A percentile compares a stretch with the other conserved stretches of the same genome.
Conservation (phyloP, 768 basidiomycete species). For the Collybiopsis confluens region DNA sequence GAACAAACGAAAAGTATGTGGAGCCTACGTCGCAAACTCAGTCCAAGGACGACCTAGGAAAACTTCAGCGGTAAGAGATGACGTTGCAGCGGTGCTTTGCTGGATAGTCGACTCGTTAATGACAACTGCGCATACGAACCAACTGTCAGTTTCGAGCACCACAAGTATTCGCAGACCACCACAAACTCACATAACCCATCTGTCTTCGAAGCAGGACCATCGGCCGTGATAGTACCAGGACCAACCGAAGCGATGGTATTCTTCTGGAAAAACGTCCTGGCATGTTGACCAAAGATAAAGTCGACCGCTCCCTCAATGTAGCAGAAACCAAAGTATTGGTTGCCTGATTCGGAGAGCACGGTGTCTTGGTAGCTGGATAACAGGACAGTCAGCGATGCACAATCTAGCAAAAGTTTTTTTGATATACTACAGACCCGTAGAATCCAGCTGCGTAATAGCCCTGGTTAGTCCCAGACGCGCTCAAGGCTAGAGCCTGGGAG, state of each 20-base stretch:
- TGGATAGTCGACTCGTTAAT: conserved; percentile 7
- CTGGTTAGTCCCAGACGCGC: conserved; percentile 21
- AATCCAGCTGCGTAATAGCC: conserved; percentile 22
- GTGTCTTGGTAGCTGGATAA: conserved; percentile 16
- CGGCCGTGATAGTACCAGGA: conserved; percentile 21
- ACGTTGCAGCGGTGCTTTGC: neutral
- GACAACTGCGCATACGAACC: neutral
- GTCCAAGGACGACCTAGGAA: conserved; percentile 5
- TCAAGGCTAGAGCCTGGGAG: conserved; percentile 24
- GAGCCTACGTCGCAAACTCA: conserved; percentile 6
- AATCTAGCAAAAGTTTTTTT: too few relatives aligned
- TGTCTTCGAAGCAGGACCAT: conserved; percentile 16
- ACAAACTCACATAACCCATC: conserved; percentile 13
- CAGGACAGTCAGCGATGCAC: too few relatives aligned
- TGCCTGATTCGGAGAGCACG: conserved; percentile 16
- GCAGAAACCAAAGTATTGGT: conserved; percentile 18
- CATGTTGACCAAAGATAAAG: conserved; percentile 21
- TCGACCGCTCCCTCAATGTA: conserved; percentile 23
- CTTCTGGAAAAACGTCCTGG: conserved; percentile 17
- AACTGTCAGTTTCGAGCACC: too few relatives aligned
- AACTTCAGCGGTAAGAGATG: neutral
- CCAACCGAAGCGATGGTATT: conserved; percentile 21
- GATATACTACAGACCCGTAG: conserved; percentile 16
- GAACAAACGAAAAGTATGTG: neutral
- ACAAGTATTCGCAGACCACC: too few relatives aligned